phyloP scores from a whole-genome alignment of 495 filamentous ascomycete species.

The Penicillium chermesinum region DNA sequence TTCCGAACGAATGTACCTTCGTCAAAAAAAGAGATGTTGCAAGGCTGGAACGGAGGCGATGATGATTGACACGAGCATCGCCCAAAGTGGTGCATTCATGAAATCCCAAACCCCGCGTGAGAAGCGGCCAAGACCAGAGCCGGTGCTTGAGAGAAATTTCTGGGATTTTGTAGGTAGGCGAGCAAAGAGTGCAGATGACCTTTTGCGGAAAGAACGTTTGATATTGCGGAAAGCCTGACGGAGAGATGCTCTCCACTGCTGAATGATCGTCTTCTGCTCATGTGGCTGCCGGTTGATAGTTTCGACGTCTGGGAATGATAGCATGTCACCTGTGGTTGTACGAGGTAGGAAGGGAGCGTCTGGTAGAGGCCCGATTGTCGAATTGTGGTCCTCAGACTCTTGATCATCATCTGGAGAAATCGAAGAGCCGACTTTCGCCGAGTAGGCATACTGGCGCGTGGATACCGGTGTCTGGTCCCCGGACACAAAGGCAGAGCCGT shows the following conservation, averaged over 20 bases:
- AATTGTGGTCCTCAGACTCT: conserved; percentile 20
- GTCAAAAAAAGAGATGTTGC: conserved; percentile 79
- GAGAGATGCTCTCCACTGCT: conserved; percentile 22
- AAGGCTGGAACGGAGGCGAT: conserved; percentile 85
- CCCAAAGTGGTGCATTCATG: conserved; percentile 98
- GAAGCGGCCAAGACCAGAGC: conserved; percentile 46
- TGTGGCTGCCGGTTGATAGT: conserved; percentile 17
- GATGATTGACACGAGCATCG: conserved; percentile 84
- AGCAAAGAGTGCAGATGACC: conserved; percentile 26
- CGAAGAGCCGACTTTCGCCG: conserved; percentile 33
- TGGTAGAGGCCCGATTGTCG: conserved; percentile 31
- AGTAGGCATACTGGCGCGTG: conserved; percentile 19
- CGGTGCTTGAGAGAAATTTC: conserved; percentile 41
- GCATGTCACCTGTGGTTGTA: conserved; percentile 36
- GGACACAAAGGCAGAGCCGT: conserved; percentile 31
- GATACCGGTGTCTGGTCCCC: conserved; percentile 41
- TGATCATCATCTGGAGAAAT: conserved; percentile 18
- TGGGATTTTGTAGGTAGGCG: conserved; percentile 58
- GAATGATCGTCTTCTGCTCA: conserved; percentile 15
- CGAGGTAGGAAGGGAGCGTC: conserved; percentile 39
- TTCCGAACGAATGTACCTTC: conserved; percentile 88
- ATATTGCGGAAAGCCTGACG: conserved; percentile 15
- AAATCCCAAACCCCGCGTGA: conserved; percentile 72
- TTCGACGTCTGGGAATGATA: conserved; percentile 43
- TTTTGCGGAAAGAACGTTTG: conserved; percentile 19